Conservation (phyloP, 2,329 filamentous ascomycete species). For the Neonectria magnoliae region DNA sequence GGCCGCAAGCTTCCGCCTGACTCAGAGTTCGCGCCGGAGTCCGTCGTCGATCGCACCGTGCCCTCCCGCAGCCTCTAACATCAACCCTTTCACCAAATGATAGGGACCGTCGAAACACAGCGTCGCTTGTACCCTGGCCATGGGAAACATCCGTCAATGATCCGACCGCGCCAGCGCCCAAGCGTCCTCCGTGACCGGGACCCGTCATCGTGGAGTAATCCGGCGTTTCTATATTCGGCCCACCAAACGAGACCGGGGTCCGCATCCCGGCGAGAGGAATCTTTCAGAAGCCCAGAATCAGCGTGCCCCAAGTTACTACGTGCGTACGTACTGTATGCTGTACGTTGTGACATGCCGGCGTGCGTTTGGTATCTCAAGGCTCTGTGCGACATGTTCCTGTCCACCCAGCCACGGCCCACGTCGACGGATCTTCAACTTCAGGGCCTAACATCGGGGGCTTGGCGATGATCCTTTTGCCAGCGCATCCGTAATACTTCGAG, state of each 20-base stretch:
- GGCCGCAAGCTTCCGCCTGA: neutral
- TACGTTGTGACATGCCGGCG: conserved; percentile 1
- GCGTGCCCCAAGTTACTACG: neutral
- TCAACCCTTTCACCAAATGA: conserved; percentile 28
- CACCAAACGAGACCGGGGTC: conserved; percentile 11
- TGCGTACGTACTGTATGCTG: neutral
- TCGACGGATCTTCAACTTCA: conserved; percentile 12
- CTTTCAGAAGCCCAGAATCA: conserved; percentile 1
- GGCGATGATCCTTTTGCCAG: conserved; percentile 20
- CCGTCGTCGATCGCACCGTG: neutral
- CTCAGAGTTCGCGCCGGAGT: neutral
- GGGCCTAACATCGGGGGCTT: conserved; percentile 10
- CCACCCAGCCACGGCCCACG: conserved; percentile 5
- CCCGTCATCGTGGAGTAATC: conserved; percentile 24
- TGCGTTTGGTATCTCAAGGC: conserved; percentile 10
- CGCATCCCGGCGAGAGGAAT: conserved; percentile 7
- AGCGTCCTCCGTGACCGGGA: conserved; percentile 25
- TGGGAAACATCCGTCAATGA: conserved; percentile 19
- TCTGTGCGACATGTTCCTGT: conserved; percentile 17
- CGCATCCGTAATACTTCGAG: neutral
- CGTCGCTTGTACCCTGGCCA: conserved; percentile 24
- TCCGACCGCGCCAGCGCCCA: conserved; percentile 29
- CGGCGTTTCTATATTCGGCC: conserved; percentile 40
- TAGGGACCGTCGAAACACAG: conserved; percentile 28
- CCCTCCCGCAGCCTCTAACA: conserved; percentile 22